These are phyloP conservation scores for Sporothrix protearum DNA, from an alignment of 2,329 filamentous ascomycete species.

Conservation along the genomic window DNA sequence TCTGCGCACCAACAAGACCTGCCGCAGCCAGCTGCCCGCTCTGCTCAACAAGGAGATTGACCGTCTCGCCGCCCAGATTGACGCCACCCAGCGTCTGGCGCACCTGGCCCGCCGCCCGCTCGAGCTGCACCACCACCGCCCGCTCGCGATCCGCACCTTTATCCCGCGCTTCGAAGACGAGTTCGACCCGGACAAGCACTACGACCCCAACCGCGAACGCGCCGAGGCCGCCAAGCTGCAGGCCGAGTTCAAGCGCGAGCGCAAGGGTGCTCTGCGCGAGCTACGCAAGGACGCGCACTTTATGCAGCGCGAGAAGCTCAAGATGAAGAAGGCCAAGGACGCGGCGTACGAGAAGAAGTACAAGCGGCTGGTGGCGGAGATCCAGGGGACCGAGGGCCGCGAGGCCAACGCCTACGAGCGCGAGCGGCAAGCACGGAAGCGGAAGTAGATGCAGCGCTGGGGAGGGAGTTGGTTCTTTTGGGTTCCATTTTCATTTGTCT, in stretches of 20 bases:
- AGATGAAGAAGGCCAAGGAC: constrained; percentile 90
- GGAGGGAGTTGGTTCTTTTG: background rate
- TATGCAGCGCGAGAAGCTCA: constrained; percentile 82
- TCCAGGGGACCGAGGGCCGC: constrained; percentile 86
- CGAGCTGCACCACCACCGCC: constrained; percentile 82
- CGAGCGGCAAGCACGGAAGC: constrained; percentile 73
- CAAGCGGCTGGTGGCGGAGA: constrained; percentile 85
- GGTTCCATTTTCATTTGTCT: constrained; percentile 6
- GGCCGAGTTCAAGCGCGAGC: constrained; percentile 89
- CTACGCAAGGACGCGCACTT: constrained; percentile 94
- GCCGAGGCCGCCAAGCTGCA: constrained; percentile 79
- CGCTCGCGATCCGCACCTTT: constrained; percentile 79
- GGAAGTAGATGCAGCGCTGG: constrained; percentile 38
- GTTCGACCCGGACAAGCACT: constrained; percentile 94
- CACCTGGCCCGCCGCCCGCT: constrained; percentile 70
- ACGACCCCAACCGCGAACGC: constrained; percentile 90
- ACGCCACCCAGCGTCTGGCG: constrained; percentile 57
- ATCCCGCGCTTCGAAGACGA: constrained; percentile 95
- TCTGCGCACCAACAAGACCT: constrained; percentile 51
- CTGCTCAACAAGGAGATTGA: constrained; percentile 41
- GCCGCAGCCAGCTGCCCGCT: constrained; percentile 49
- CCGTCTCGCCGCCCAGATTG: constrained; percentile 46
- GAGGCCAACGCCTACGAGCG: constrained; percentile 86
- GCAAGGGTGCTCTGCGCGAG: constrained; percentile 91
- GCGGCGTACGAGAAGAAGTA: constrained; percentile 95